Conservation (phyloP, 176 grass and related monocot genomes). For the Metroxylon sagu region DNA sequence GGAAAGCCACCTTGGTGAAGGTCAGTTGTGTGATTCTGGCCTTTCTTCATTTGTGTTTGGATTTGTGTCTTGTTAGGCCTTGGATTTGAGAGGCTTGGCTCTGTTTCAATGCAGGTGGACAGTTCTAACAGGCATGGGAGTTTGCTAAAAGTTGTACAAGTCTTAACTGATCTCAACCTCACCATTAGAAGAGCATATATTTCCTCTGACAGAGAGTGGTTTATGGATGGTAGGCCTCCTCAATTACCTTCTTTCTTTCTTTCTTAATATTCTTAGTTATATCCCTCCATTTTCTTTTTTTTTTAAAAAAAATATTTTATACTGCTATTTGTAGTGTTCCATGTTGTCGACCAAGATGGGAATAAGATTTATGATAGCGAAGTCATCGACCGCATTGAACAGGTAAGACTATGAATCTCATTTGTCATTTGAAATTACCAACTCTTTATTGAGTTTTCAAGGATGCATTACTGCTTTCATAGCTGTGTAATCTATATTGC, state of each 20-base stretch:
- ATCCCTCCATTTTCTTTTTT: background rate
- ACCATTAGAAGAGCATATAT: constrained; percentile 42
- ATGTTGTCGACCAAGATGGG: constrained; percentile 22
- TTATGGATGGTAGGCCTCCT: constrained; percentile 36
- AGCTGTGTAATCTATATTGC: no score
- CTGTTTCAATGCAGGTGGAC: constrained; percentile 29
- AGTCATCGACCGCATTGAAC: constrained; percentile 24
- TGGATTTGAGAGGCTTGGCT: background rate
- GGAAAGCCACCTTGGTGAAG: constrained; percentile 42
- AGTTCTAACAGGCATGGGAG: constrained; percentile 42
- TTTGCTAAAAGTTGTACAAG: constrained; percentile 40
- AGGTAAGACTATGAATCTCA: background rate
- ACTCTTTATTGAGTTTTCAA: no score
- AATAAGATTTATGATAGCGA: constrained; percentile 20
- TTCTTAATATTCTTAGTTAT: background rate
- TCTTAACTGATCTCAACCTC: constrained; percentile 37
- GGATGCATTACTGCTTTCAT: no score
- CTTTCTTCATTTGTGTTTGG: background rate
- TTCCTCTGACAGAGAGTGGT: constrained; percentile 49
- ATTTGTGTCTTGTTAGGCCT: background rate
- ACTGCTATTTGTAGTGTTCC: constrained; percentile 20
- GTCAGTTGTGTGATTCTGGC: constrained; percentile 12
- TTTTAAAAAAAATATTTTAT: constrained; percentile 8
- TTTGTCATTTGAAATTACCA: background rate
- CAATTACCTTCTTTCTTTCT: background rate